Evolutionary conservation across 495 filamentous ascomycete species (phyloP), one percentile per base, ranked within the genome.

Genomic region (Thozetella sp.): DNA sequence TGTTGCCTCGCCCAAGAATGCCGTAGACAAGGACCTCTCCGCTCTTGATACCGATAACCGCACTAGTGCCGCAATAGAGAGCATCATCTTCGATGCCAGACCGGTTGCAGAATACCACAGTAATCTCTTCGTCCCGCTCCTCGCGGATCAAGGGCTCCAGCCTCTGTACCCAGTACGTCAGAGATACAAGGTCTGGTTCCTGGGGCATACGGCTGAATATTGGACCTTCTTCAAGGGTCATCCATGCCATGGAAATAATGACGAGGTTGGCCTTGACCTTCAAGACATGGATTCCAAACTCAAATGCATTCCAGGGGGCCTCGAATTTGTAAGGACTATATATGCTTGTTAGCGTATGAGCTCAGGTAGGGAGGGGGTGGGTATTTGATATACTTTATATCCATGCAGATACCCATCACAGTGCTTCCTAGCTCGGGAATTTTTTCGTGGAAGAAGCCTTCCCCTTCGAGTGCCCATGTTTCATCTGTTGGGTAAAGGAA

Each of bases 381-480:
- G 30, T 17, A 6, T 9, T 37, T 17, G 30, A 37, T 17, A 9
- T 37, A 37, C 30, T 82, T 81, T 54, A 80, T 76, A 55, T 77
- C 86, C 91, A 85, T 91, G 83, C 94, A 97, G 60, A 98, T 96
- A 3, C 93, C 94, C 67, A 92, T 89, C 2, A 90, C 87, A 15
- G 91, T 87, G 9, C 84, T 78, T 15, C 82, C 84, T 23, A 86
- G 59, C 17, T 71, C 75, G 10, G 76, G 76, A 19, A 88, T 69
- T 3, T 71, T 61, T 1, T 80, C 83, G 37, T 68, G 64, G 68
- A 68, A 88, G 65, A 89, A 92, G n/a, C 88, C 88, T 2, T 77
- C 74, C 12, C 92, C 91, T 74, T 97, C 93, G 2, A 80, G 70
- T 1, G 93, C 92, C 95, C 95, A 99, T 0, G 86, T 89, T 67